Evolutionary conservation across 2,329 filamentous ascomycete genomes (phyloP), one percentile per base, ranked within the genome.

Genomic region (Rhytidhysteron rufulum): DNA sequence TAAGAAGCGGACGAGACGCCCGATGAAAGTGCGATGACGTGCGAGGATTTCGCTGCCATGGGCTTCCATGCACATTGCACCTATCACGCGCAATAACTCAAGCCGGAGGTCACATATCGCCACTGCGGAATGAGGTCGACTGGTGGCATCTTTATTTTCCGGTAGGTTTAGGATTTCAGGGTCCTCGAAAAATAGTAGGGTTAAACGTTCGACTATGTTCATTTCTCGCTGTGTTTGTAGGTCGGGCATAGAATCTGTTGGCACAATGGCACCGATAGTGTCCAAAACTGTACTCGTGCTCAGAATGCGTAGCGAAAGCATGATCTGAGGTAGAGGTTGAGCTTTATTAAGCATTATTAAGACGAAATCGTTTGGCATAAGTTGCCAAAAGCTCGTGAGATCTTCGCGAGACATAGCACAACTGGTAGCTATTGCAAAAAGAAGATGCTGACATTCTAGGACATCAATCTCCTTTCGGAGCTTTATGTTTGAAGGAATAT

Each of bases 1-100:
- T 37, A 90, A 79, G 32, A 85, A 80, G 19, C 81, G 78, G 19
- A 94, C 82, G 0, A 95, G 69, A 3, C 87, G 79, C 1, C 86
- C 88, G 13, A 95, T 79, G 10, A 82, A 81, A 30, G 77, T 78
- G 3, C 77, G 75, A 60, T 93, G 85, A 4, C 70, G 68, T 0
- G 84, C 85, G 7, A 96, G 74, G 33, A 85, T 78, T 18, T 72
- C 60, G 2, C 78, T 75, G 7, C 84, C 84, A 53, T 85, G 79
- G 2, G 47, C 41, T 0, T 74, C 66, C n/a, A 78, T 68, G 2
- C 79, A 77, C 57, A 89, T 83, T 2, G 75, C 70, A n/a, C 74
- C 64, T 15, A 77, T 63, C 18, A 73, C 63, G 19, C 64, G 54
- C 5, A 75, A 54, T 5, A 77, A 64, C 13, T 68, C 63, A 13